Evolutionary conservation across 371 early-diverging fungal species (phyloP).

Genomic region (Apophysomyces sp.): DNA sequence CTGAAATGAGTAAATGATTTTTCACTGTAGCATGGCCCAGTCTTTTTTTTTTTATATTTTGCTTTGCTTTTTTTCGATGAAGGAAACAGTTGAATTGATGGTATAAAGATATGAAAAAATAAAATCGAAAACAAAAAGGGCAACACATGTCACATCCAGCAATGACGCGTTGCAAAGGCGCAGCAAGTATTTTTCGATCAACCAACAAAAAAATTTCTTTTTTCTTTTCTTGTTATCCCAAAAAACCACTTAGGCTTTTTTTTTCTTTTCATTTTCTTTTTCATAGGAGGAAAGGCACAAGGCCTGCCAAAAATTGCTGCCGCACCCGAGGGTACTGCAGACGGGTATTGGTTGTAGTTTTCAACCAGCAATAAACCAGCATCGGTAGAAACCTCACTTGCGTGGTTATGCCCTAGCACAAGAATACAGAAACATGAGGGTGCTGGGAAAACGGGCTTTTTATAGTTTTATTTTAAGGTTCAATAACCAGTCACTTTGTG

Average conservation of each 20-base stretch:
- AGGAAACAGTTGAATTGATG: no score
- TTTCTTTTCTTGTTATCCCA: background rate
- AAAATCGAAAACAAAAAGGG: no score
- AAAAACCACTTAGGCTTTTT: background rate
- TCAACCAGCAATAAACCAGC: conserved; percentile 63
- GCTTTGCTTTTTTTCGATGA: no score
- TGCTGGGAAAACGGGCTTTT: conserved; percentile 18
- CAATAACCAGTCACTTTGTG: conserved; percentile 3
- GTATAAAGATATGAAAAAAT: no score
- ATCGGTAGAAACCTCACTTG: conserved; percentile 57
- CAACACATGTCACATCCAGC: no score
- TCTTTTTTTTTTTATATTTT: no score
- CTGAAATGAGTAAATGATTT: conserved; percentile 37
- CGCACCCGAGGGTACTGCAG: conserved; percentile 41
- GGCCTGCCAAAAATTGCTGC: conserved; percentile 54
- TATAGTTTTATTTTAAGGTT: conserved; percentile 27
- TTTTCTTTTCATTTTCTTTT: conserved; percentile 30
- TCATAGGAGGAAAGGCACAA: conserved; percentile 22
- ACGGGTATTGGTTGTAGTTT: conserved; percentile 63
- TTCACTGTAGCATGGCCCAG: no score
- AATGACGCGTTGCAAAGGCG: no score
- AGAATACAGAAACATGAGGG: conserved; percentile 40
- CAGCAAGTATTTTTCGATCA: no score
- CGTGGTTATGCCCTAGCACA: conserved; percentile 62
- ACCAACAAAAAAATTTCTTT: background rate